A percentile compares a stretch with the other conserved stretches of the same genome.
These are phyloP conservation scores for Bipolaris oryzae DNA, from an alignment of 2,329 filamentous ascomycete genomes.

Conservation along the genomic window DNA sequence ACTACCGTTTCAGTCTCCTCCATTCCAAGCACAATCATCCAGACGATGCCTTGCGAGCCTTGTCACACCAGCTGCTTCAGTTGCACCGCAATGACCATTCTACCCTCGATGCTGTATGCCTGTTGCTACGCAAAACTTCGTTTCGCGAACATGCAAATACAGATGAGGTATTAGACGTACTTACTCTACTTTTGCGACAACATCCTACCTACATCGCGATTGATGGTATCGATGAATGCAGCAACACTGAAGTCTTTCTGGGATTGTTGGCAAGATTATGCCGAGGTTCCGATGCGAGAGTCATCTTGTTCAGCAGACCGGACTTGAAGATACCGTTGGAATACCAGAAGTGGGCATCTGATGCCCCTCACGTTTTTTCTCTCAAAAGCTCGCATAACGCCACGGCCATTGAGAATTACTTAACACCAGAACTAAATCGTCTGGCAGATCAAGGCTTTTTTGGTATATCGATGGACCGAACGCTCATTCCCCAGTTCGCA, in stretches of 20 bases:
- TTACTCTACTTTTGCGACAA: slow-evolving; percentile 36
- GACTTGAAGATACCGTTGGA: slow-evolving; percentile 32
- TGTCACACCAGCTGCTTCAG: slow-evolving; percentile 36
- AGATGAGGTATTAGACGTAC: slow-evolving; percentile 34
- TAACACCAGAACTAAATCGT: slow-evolving; percentile 27
- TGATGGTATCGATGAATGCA: slow-evolving; percentile 40
- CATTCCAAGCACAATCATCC: slow-evolving; percentile 23
- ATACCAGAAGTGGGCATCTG: slow-evolving; percentile 40
- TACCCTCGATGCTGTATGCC: slow-evolving; percentile 36
- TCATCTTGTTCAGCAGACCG: slow-evolving; percentile 36
- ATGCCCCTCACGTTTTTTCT: slow-evolving; percentile 30
- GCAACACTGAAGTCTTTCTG: slow-evolving; percentile 27
- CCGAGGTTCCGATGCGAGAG: slow-evolving; percentile 30
- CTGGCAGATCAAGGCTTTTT: slow-evolving; percentile 41
- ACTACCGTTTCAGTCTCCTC: slow-evolving; percentile 32
- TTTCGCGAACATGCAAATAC: slow-evolving; percentile 31
- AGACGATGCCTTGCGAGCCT: slow-evolving; percentile 32
- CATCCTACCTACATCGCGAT: slow-evolving; percentile 41
- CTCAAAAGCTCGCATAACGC: slow-evolving; percentile 27
- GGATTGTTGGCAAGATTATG: slow-evolving; percentile 29
- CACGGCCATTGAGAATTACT: slow-evolving; percentile 24
- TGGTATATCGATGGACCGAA: slow-evolving; percentile 35
- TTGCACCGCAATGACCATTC: slow-evolving; percentile 28
- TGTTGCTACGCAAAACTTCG: slow-evolving; percentile 35
- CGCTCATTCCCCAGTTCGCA: slow-evolving; percentile 25